A percentile compares a stretch with the other conserved stretches of the same genome.
These are phyloP conservation scores for Fusarium miscanthi DNA, from an alignment of 2,329 filamentous ascomycete genomes.

Conservation along the genomic window DNA sequence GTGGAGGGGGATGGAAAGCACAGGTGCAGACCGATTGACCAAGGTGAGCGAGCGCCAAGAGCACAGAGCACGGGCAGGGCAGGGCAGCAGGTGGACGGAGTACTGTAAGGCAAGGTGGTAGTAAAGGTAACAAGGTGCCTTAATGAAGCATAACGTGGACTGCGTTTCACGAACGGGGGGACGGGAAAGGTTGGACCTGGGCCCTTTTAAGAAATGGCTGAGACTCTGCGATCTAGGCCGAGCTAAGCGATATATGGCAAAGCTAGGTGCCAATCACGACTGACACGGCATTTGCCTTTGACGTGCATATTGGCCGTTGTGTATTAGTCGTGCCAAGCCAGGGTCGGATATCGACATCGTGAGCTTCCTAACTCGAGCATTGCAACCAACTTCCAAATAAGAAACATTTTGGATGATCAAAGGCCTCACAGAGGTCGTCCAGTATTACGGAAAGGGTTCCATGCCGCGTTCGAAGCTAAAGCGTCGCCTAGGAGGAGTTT, in stretches of 20 bases:
- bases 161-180: conserved; percentile 32
- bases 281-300: conserved; percentile 29
- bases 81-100: neutral
- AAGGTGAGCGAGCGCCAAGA: neutral
- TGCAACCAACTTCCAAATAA: neutral
- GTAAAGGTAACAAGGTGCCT: conserved; percentile 2
- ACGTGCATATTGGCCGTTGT: conserved; percentile 26
- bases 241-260: conserved; percentile 27
- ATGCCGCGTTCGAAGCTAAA: conserved; percentile 33
- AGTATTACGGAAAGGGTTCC: conserved; percentile 30
- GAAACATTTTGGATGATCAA: conserved; percentile 1
- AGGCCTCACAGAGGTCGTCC: conserved; percentile 6
- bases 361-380: neutral
- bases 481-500: conserved; percentile 13
- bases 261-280: conserved; percentile 14
- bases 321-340: conserved; percentile 19
- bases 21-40: conserved; percentile 11
- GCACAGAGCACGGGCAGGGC: neutral
- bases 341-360: conserved; percentile 18
- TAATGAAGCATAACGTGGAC: conserved; percentile 30
- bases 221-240: neutral
- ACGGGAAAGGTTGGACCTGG: conserved; percentile 37
- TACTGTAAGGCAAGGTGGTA: conserved; percentile 4
- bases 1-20: conserved; percentile 6
- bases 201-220: conserved; percentile 35